Percentiles rank a stretch among this genome's conserved stretches.
These are phyloP conservation scores for Berkeleyomyces rouxiae DNA, from an alignment of 2,329 filamentous ascomycete species.

Conservation along the genomic window DNA sequence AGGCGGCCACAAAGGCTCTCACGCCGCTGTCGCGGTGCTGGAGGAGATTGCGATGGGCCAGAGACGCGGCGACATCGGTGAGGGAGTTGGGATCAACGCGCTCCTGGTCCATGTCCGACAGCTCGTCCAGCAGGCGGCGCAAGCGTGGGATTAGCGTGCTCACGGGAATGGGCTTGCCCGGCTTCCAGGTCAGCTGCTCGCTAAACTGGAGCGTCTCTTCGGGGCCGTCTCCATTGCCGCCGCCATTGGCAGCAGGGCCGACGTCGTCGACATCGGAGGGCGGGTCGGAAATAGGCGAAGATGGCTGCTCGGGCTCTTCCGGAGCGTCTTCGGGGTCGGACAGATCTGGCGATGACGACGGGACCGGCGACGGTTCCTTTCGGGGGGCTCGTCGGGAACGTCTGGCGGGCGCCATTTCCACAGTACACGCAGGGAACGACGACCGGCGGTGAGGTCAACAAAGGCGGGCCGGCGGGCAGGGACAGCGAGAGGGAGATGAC, in stretches of 20 bases:
- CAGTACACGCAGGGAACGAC: not conserved
- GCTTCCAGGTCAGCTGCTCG: slow-evolving; percentile 76
- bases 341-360: slow-evolving; percentile 11
- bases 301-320: slow-evolving; percentile 10
- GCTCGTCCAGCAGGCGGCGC: slow-evolving; percentile 64
- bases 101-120: slow-evolving; percentile 76
- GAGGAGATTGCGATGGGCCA: slow-evolving; percentile 66
- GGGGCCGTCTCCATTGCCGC: slow-evolving; percentile 17
- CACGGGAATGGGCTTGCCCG: slow-evolving; percentile 75
- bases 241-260: slow-evolving; percentile 10
- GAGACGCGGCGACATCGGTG: slow-evolving; percentile 64
- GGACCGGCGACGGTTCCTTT: slow-evolving; percentile 9
- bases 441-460: not conserved
- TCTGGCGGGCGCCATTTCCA: slow-evolving; percentile 13
- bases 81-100: slow-evolving; percentile 71
- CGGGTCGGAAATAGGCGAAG: slow-evolving; percentile 13
- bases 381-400: slow-evolving; percentile 12
- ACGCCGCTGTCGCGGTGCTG: slow-evolving; percentile 89
- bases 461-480: not conserved
- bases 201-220: slow-evolving; percentile 50
- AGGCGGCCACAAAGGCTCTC: slow-evolving; percentile 73
- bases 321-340: slow-evolving; percentile 11
- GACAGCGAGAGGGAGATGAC: not conserved
- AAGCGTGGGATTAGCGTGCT: slow-evolving; percentile 68
- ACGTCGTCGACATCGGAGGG: slow-evolving; percentile 12